Conservation (phyloP, 352 stramenopile species). For the Stephanocyclus meneghinianus region DNA sequence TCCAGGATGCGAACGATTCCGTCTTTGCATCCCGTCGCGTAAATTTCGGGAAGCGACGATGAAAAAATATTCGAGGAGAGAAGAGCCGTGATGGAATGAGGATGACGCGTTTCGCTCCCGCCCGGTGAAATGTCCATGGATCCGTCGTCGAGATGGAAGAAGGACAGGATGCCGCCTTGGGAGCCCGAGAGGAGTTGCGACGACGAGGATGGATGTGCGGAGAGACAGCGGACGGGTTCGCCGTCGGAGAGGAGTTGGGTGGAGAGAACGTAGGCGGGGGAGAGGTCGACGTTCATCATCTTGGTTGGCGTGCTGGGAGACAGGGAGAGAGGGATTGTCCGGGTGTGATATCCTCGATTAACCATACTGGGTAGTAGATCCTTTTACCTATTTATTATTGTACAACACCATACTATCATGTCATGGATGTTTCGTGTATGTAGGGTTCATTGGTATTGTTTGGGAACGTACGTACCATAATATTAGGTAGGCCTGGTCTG, state of each 20-base stretch:
- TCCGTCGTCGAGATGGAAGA: slow-evolving; percentile 29
- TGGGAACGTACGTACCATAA: too few species aligned
- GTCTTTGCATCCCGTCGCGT: slow-evolving; percentile 78
- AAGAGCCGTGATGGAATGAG: slow-evolving; percentile 72
- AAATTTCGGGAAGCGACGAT: slow-evolving; percentile 16
- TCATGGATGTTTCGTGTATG: too few species aligned
- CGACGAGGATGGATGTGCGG: slow-evolving; percentile 10
- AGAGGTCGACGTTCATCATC: neutral
- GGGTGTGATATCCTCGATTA: too few species aligned
- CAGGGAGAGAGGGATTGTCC: too few species aligned
- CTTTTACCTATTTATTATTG: too few species aligned
- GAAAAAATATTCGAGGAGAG: slow-evolving; percentile 24
- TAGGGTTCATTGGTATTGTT: too few species aligned
- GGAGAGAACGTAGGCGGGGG: slow-evolving; percentile 38
- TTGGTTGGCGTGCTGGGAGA: too few species aligned
- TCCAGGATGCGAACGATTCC: slow-evolving; percentile 71
- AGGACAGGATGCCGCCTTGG: slow-evolving; percentile 43
- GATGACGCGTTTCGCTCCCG: slow-evolving; percentile 28
- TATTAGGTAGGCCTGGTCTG: too few species aligned
- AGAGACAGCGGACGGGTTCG: slow-evolving; percentile 47
- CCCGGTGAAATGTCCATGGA: slow-evolving; percentile 42
- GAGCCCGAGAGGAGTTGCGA: slow-evolving; percentile 35
- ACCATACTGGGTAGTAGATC: too few species aligned
- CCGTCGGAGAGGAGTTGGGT: slow-evolving; percentile 46
- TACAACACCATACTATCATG: too few species aligned